phyloP scores from a whole-genome alignment of 2,329 filamentous ascomycete genomes.

The Rugonectria rugulosa region DNA sequence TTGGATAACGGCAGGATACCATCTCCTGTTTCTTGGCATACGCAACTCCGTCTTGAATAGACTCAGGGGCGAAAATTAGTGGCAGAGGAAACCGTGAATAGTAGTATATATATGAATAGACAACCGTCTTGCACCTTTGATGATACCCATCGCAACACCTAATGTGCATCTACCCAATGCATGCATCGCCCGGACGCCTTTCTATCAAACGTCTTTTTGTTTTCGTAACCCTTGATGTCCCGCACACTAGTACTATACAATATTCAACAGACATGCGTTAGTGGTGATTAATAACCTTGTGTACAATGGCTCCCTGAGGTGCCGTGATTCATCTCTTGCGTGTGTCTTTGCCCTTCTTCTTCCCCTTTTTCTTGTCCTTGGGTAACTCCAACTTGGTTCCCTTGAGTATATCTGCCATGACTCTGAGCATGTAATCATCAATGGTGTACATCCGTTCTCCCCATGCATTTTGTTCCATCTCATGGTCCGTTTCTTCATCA shows the following conservation, averaged over 20 bases:
- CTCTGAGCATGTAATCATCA: slow-evolving; percentile 77
- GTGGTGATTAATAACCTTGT: slow-evolving; percentile 17
- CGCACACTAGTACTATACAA: slow-evolving; percentile 17
- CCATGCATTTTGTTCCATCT: slow-evolving; percentile 65
- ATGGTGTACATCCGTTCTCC: slow-evolving; percentile 66
- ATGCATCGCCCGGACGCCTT: slow-evolving; percentile 12
- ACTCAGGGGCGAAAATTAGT: slow-evolving; percentile 17
- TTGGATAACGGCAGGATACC: slow-evolving; percentile 32
- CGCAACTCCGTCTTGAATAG: slow-evolving; percentile 21
- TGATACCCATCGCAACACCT: slow-evolving; percentile 6
- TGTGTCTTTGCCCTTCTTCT: slow-evolving; percentile 66
- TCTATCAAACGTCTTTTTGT: slow-evolving; percentile 17
- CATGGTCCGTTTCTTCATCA: slow-evolving; percentile 40
- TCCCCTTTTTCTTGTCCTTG: slow-evolving; percentile 70
- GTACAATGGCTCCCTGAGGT: slow-evolving; percentile 18
- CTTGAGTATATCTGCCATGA: slow-evolving; percentile 70
- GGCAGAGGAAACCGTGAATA: slow-evolving; percentile 24
- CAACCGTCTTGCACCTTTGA: slow-evolving; percentile 1
- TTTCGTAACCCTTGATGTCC: slow-evolving; percentile 3
- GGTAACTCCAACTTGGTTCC: slow-evolving; percentile 68
- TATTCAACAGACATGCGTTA: slow-evolving; percentile 8
- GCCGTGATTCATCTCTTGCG: slow-evolving; percentile 52
- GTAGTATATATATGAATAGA: slow-evolving; percentile 30
- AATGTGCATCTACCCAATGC: slow-evolving; percentile 17
- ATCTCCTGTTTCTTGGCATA: slow-evolving; percentile 30